Conservation (phyloP, 1,139 yeast species). For the Diutina rugosa region DNA sequence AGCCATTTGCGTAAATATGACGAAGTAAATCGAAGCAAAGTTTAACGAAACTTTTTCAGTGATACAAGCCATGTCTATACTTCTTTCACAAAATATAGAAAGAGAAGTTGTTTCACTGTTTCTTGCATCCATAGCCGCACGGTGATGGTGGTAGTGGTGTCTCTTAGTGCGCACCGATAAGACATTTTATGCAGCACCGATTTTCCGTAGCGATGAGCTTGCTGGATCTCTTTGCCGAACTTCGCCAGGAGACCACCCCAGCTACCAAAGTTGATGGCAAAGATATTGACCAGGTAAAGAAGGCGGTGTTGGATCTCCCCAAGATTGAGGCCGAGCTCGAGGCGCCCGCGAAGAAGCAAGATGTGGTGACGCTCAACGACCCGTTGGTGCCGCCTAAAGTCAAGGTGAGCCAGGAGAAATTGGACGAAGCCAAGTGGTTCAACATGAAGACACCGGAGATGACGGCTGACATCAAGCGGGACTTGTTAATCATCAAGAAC, state of each 20-base stretch:
- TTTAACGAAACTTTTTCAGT: too few relatives aligned
- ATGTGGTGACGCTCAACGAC: conserved; percentile 28
- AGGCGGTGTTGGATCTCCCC: conserved; percentile 20
- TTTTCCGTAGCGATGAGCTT: neutral
- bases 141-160: too few relatives aligned
- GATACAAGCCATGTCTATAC: too few relatives aligned
- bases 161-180: neutral
- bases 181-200: neutral
- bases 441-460: conserved; percentile 70
- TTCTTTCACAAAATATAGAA: too few relatives aligned
- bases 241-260: neutral
- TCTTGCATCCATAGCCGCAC: too few relatives aligned
- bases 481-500: conserved; percentile 65
- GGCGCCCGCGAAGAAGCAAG: neutral
- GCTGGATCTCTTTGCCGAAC: neutral
- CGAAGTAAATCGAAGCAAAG: too few relatives aligned
- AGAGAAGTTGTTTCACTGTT: too few relatives aligned
- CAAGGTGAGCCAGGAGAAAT: conserved; percentile 10
- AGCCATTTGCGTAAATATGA: too few relatives aligned
- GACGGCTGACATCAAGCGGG: conserved; percentile 64
- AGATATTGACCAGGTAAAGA: conserved; percentile 13
- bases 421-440: conserved; percentile 65
- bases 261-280: neutral
- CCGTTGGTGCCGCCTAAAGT: conserved; percentile 22
- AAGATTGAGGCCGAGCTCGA: conserved; percentile 16